Evolutionary conservation across 768 basidiomycete genomes (phyloP).

Genomic region (Boletus rufocinnamomeus): DNA sequence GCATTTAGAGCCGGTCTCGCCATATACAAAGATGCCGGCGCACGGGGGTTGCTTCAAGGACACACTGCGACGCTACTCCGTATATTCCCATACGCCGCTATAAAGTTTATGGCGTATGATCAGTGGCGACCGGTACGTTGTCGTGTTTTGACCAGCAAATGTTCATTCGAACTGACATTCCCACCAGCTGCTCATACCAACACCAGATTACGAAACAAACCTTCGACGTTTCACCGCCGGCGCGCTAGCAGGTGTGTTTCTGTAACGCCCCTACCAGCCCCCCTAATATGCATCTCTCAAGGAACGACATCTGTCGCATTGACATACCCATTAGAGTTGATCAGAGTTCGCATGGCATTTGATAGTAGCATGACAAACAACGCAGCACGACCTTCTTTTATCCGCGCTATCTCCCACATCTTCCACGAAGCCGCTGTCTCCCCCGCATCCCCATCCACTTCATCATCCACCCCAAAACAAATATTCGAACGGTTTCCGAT

Average conservation of each 20-base stretch:
- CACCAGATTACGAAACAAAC: conserved; percentile 74
- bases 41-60: conserved; percentile 88
- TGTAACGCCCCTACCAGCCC: neutral
- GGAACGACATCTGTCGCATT: conserved; percentile 86
- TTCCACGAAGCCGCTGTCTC: conserved; percentile 61
- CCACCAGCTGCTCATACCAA: conserved; percentile 81
- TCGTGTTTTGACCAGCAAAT: neutral
- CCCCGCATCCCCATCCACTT: conserved; percentile 16
- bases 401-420: conserved; percentile 60
- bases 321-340: conserved; percentile 94
- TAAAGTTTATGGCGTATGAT: conserved; percentile 98
- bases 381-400: conserved; percentile 49
- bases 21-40: conserved; percentile 69
- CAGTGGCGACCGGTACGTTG: conserved; percentile 70
- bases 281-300: conserved; percentile 22
- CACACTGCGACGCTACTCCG: conserved; percentile 94
- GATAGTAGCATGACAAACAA: conserved; percentile 29
- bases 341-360: conserved; percentile 95
- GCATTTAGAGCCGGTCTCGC: conserved; percentile 72
- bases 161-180: neutral
- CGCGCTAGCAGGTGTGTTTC: conserved; percentile 72
- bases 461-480: conserved; percentile 27
- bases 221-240: conserved; percentile 82
- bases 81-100: conserved; percentile 95
- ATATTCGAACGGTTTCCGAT: conserved; percentile 65